Evolutionary conservation across 164 flowering plant genomes (phyloP).

Genomic region (Chimonanthus praecox): DNA sequence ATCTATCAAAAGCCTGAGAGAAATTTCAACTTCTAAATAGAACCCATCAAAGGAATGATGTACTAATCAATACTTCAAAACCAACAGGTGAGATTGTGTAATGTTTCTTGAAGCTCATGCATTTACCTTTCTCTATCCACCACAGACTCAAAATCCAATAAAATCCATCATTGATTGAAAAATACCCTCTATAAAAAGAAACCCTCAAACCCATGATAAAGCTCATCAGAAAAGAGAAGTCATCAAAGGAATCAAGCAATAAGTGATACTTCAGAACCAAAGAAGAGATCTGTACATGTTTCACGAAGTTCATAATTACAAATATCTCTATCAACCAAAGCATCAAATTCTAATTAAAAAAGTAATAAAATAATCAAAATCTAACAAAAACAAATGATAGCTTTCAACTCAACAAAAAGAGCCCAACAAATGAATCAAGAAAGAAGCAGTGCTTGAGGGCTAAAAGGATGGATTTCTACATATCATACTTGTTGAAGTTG

Average conservation of each 20-base stretch:
- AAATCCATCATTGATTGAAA: not conserved
- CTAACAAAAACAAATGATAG: not conserved
- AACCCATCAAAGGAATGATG: not conserved
- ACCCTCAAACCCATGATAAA: not conserved
- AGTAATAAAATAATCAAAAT: not conserved
- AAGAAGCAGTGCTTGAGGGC: not conserved
- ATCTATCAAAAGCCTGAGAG: not conserved
- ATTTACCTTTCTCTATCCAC: not conserved
- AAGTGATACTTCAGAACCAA: not conserved
- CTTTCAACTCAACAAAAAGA: not conserved
- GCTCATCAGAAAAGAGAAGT: not conserved
- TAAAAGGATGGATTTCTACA: not conserved
- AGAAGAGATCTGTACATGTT: not conserved
- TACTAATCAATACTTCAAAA: not conserved
- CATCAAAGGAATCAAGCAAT: not conserved
- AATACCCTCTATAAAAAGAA: not conserved
- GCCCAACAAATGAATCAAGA: not conserved
- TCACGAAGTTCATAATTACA: not conserved
- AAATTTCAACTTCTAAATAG: not conserved
- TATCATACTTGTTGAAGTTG: not conserved
- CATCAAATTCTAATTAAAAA: conserved; percentile 2
- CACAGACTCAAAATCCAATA: not conserved
- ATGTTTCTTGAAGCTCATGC: not conserved
- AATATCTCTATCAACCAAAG: conserved; percentile 1
- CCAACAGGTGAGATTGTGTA: not conserved